A percentile compares a stretch with the other conserved stretches of the same genome.
These are phyloP conservation scores for Herpotrichia juniperi DNA, from an alignment of 2,329 filamentous ascomycete genomes.

Conservation along the genomic window DNA sequence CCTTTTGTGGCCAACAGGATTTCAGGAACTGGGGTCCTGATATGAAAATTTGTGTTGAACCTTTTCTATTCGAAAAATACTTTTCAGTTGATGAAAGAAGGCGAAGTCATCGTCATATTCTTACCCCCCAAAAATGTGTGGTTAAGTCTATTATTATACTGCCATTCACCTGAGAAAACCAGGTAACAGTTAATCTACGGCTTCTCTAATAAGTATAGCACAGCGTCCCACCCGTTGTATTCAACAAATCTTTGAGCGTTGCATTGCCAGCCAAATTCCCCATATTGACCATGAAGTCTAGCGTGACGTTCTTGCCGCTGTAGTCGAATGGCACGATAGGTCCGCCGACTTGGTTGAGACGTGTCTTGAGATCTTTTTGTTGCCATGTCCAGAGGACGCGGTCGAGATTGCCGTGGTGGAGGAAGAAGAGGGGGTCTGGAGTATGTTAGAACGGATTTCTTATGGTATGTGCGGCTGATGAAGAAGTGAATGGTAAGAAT, in stretches of 20 bases:
- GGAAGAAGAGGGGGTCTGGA: conserved; percentile 42
- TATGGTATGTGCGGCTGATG: background rate
- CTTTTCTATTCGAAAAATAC: too few species aligned
- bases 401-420: conserved; percentile 48
- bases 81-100: too few species aligned
- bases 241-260: conserved; percentile 28
- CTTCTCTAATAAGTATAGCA: background rate
- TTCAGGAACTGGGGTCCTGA: too few species aligned
- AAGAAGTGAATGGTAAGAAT: background rate
- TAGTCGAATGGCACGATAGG: conserved; percentile 35
- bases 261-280: conserved; percentile 32
- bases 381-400: conserved; percentile 40
- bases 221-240: background rate
- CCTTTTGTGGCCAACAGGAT: too few species aligned
- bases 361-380: conserved; percentile 31
- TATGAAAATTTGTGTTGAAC: too few species aligned
- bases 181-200: background rate
- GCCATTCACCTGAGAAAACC: too few species aligned
- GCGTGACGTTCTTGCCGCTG: conserved; percentile 35
- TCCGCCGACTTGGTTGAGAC: conserved; percentile 44
- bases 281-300: conserved; percentile 39
- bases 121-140: too few species aligned
- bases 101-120: too few species aligned
- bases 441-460: background rate
- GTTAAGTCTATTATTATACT: too few species aligned